A percentile compares a stretch with the other conserved stretches of the same genome.
Evolutionary conservation across 2,329 filamentous ascomycete species (phyloP).

Genomic region (Phyllosticta paracitricarpa): DNA sequence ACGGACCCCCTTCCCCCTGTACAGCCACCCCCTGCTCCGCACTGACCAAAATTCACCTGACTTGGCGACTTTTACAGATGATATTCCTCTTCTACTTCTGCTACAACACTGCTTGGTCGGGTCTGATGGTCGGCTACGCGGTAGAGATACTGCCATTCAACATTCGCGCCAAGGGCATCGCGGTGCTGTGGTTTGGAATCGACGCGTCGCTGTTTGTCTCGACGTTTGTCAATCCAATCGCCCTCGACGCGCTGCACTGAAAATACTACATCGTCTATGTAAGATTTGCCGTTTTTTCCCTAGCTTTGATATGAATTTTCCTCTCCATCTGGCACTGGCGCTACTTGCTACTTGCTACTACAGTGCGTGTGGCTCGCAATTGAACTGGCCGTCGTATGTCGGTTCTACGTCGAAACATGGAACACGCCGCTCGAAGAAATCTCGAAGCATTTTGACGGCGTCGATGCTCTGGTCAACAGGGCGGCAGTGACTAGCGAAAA

Average conservation of each 20-base stretch:
- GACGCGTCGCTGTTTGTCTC: constrained; percentile 53
- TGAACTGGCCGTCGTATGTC: constrained; percentile 53
- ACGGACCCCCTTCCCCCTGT: not conserved
- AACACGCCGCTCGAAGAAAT: constrained; percentile 37
- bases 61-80: constrained; percentile 19
- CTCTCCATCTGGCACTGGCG: not conserved
- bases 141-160: constrained; percentile 41
- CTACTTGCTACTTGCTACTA: constrained; percentile 8
- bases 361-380: constrained; percentile 42
- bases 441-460: constrained; percentile 31
- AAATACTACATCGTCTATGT: constrained; percentile 56
- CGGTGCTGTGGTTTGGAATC: constrained; percentile 53
- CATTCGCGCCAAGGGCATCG: constrained; percentile 39
- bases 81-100: constrained; percentile 42
- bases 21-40: not conserved
- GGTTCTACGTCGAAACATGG: constrained; percentile 39
- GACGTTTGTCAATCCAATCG: constrained; percentile 53
- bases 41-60: not conserved
- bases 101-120: constrained; percentile 49
- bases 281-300: constrained; percentile 27
- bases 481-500: constrained; percentile 26
- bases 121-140: constrained; percentile 45
- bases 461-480: constrained; percentile 41
- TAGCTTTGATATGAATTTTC: constrained; percentile 2
- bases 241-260: constrained; percentile 50